Percentiles rank a stretch among this genome's conserved stretches.
These are phyloP conservation scores for Nannochloropsis gaditana DNA, from an alignment of 108 stramenopile species.

Conservation along the genomic window DNA sequence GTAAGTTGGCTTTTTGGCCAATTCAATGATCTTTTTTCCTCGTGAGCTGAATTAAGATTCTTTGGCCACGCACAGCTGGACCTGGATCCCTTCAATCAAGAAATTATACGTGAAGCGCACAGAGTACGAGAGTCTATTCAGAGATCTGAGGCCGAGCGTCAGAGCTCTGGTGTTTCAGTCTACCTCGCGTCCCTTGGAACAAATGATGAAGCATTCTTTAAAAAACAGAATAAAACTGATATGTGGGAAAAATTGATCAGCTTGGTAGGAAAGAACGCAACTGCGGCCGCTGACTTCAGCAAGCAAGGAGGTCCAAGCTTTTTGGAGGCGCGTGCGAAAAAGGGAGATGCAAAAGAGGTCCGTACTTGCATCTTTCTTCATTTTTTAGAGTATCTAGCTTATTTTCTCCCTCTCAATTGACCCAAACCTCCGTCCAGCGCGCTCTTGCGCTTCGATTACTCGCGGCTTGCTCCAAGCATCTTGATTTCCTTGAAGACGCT, in stretches of 20 bases:
- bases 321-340: neutral
- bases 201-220: neutral
- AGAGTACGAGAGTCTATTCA: neutral
- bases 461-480: neutral
- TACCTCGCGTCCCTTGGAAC: neutral
- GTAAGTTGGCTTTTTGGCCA: neutral
- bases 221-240: neutral
- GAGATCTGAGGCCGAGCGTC: neutral
- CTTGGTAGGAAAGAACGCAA: neutral
- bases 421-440: neutral
- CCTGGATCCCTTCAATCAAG: constrained; percentile 14
- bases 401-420: neutral
- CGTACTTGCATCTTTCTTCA: neutral
- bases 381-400: no score
- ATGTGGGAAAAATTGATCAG: neutral
- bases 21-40: no score
- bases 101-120: neutral
- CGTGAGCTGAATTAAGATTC: no score
- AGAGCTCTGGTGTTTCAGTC: neutral
- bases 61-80: neutral
- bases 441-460: constrained; percentile 3
- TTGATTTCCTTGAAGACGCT: neutral
- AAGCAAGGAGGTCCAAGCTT: neutral
- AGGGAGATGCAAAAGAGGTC: neutral
- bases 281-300: neutral